These are phyloP conservation scores for Circinella umbellata DNA, from an alignment of 371 early-diverging fungal genomes.

Conservation along the genomic window DNA sequence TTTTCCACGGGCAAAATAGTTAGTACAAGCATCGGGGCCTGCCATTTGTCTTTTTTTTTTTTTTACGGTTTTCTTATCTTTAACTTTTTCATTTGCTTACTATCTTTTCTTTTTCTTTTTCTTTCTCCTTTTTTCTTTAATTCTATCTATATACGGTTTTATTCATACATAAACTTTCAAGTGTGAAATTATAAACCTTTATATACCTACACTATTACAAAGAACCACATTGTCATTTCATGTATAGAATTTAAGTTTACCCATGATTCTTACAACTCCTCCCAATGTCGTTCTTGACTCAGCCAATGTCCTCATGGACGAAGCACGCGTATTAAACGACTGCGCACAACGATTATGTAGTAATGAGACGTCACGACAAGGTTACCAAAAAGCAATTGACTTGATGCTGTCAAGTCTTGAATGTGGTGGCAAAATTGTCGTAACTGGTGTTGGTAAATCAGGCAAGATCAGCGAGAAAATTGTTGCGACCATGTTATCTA, in stretches of 20 bases:
- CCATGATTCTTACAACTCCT: slow-evolving; percentile 8
- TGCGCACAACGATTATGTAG: slow-evolving; percentile 41
- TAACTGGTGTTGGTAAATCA: slow-evolving; percentile 72
- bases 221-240: background rate
- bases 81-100: too few species aligned
- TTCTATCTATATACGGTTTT: background rate
- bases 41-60: background rate
- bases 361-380: slow-evolving; percentile 28
- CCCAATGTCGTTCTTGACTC: slow-evolving; percentile 16
- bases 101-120: background rate
- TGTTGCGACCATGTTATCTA: slow-evolving; percentile 67
- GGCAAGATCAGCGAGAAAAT: slow-evolving; percentile 68
- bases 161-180: too few species aligned
- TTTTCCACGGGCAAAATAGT: slow-evolving; percentile 1
- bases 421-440: slow-evolving; percentile 58
- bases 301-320: slow-evolving; percentile 27
- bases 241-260: background rate
- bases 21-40: too few species aligned
- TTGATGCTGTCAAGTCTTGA: slow-evolving; percentile 41
- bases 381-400: slow-evolving; percentile 46
- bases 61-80: background rate
- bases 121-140: background rate
- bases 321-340: slow-evolving; percentile 38
- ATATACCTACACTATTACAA: too few species aligned
- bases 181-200: too few species aligned